These are phyloP conservation scores for Lasiodiplodia citricola DNA, from an alignment of 2,329 filamentous ascomycete species.

Conservation along the genomic window DNA sequence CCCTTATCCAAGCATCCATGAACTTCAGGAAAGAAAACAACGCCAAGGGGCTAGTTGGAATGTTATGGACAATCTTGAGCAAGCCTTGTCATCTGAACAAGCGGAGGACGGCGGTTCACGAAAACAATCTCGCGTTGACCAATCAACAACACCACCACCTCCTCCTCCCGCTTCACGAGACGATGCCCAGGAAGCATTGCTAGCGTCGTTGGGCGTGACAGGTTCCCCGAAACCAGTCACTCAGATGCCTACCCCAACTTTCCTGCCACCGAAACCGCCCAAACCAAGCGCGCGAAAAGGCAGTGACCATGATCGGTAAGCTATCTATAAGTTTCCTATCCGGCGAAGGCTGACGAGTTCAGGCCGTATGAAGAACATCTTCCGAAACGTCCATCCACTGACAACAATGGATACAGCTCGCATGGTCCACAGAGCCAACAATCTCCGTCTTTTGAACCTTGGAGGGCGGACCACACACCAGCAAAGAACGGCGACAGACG, in stretches of 20 bases:
- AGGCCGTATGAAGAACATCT: not conserved
- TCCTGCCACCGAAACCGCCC: not conserved
- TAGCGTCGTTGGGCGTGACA: constrained; percentile 44
- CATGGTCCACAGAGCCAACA: constrained; percentile 29
- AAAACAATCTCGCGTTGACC: constrained; percentile 11
- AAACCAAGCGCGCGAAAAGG: not conserved
- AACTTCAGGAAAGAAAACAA: constrained; percentile 27
- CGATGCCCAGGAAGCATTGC: constrained; percentile 43
- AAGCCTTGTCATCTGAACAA: constrained; percentile 39
- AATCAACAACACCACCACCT: not conserved
- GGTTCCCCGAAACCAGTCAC: constrained; percentile 41
- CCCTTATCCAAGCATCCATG: constrained; percentile 38
- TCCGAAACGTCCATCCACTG: not conserved
- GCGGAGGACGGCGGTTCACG: constrained; percentile 25
- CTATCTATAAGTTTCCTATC: not conserved
- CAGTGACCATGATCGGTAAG: constrained; percentile 12
- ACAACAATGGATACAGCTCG: constrained; percentile 1
- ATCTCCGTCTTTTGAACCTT: constrained; percentile 30
- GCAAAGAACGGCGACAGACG: constrained; percentile 33
- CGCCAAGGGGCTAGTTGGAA: constrained; percentile 43
- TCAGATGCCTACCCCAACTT: not conserved
- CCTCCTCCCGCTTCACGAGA: constrained; percentile 21
- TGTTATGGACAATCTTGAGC: constrained; percentile 47
- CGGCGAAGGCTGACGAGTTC: not conserved
- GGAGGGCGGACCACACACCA: constrained; percentile 32